Conservation (phyloP, 2,329 filamentous ascomycete genomes). For the Penicillium oxalicum region DNA sequence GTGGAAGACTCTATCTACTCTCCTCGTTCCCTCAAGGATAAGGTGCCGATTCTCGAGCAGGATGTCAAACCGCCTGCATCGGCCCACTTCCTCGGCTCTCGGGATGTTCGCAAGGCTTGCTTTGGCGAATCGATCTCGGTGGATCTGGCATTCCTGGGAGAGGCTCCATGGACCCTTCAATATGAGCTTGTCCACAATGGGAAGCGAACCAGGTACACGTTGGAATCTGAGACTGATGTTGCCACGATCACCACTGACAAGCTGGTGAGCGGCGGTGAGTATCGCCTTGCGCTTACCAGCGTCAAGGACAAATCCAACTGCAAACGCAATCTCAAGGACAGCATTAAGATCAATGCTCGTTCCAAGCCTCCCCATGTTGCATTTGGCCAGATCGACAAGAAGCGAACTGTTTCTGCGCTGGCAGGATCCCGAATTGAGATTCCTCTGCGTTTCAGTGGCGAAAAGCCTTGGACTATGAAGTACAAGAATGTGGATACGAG, state of each 20-base stretch:
- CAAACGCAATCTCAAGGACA: constrained; percentile 77
- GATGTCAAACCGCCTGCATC: constrained; percentile 89
- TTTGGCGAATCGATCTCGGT: constrained; percentile 75
- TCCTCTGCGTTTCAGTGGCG: constrained; percentile 78
- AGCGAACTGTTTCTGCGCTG: constrained; percentile 65
- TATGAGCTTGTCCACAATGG: constrained; percentile 91
- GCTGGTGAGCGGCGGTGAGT: constrained; percentile 78
- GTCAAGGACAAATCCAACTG: constrained; percentile 83
- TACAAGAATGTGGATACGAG: constrained; percentile 63
- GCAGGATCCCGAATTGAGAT: constrained; percentile 69
- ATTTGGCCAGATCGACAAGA: constrained; percentile 81
- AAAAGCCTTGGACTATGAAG: constrained; percentile 73
- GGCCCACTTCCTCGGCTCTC: constrained; percentile 59
- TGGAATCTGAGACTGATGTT: constrained; percentile 56
- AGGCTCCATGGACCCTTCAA: constrained; percentile 80
- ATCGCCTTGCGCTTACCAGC: constrained; percentile 76
- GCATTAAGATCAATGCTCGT: constrained; percentile 77
- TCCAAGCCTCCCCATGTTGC: constrained; percentile 80
- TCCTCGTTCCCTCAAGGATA: constrained; percentile 55
- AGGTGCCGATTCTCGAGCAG: constrained; percentile 67
- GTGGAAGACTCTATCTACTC: constrained; percentile 80
- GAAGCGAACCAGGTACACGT: constrained; percentile 65
- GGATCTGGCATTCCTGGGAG: constrained; percentile 69
- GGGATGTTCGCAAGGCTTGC: constrained; percentile 60
- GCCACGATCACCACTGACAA: constrained; percentile 70